Evolutionary conservation across 768 basidiomycete species (phyloP).

Genomic region (Hericium coralloides): DNA sequence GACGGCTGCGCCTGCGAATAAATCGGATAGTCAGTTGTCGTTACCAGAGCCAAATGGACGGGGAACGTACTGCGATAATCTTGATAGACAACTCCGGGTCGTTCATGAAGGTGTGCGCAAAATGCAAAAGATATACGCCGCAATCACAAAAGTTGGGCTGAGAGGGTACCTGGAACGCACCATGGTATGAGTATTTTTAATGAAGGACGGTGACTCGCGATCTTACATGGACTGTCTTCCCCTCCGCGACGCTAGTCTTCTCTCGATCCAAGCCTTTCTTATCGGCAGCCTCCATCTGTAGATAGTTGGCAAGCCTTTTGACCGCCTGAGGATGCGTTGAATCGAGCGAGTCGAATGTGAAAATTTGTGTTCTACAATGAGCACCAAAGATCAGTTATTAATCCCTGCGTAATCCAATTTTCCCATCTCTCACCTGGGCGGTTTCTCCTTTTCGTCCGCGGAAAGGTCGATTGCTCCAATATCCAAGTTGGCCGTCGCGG

Average conservation of each 20-base stretch:
- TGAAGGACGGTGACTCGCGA: background rate
- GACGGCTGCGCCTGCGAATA: background rate
- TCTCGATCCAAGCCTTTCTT: constrained; percentile 32
- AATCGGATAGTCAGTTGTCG: background rate
- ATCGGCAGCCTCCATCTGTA: constrained; percentile 68
- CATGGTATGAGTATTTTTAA: background rate
- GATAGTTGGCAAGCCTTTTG: constrained; percentile 55
- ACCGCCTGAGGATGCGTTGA: constrained; percentile 57
- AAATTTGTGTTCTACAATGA: constrained; percentile 43
- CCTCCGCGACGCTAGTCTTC: constrained; percentile 29
- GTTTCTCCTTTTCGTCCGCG: no score
- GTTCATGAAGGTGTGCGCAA: constrained; percentile 66
- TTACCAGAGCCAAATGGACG: constrained; percentile 17
- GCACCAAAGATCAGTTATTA: background rate
- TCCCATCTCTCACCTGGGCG: no score
- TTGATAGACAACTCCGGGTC: constrained; percentile 44
- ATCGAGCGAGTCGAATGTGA: constrained; percentile 87
- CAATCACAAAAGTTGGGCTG: constrained; percentile 92
- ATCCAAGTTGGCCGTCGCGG: no score
- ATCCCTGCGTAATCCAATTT: no score
- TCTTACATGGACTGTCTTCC: constrained; percentile 46
- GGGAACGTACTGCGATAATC: constrained; percentile 30
- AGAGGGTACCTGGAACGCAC: constrained; percentile 58
- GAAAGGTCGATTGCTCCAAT: no score
- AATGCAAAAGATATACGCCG: constrained; percentile 86